phyloP scores from a whole-genome alignment of 495 filamentous ascomycete species.

The Chaetomium tenue region DNA sequence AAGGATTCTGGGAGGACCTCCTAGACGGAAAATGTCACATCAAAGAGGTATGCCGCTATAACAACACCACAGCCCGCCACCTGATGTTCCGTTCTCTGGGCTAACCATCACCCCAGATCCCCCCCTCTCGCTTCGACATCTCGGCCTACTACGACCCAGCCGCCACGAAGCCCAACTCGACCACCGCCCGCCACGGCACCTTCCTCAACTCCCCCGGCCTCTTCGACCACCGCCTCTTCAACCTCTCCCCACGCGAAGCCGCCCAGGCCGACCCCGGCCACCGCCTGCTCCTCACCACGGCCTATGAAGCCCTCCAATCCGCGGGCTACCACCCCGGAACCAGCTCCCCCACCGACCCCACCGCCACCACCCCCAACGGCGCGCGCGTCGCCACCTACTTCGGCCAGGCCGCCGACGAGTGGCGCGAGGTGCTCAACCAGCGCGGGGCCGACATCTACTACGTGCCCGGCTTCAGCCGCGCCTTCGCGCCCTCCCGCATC shows the following conservation, averaged over 20 bases:
- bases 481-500: neutral
- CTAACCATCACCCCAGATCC: constrained; percentile 45
- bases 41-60: neutral
- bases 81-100: neutral
- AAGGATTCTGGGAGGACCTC: neutral
- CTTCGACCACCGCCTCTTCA: constrained; percentile 5
- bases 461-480: neutral
- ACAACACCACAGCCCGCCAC: neutral
- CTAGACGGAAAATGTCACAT: neutral
- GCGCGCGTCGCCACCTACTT: neutral
- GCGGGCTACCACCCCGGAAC: neutral
- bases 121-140: constrained; percentile 64
- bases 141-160: constrained; percentile 69
- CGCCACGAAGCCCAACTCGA: constrained; percentile 64
- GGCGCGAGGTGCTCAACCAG: neutral
- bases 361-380: too few relatives aligned
- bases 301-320: neutral
- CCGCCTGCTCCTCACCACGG: neutral
- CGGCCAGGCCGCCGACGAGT: constrained; percentile 3
- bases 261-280: neutral
- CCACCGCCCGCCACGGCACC: constrained; percentile 71
- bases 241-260: constrained; percentile 2
- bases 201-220: constrained; percentile 69
- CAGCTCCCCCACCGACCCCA: too few relatives aligned
- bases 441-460: neutral